A percentile compares a stretch with the other conserved stretches of the same genome.
These are phyloP conservation scores for Hymenoscyphus infarciens DNA, from an alignment of 2,329 filamentous ascomycete species.

Conservation along the genomic window DNA sequence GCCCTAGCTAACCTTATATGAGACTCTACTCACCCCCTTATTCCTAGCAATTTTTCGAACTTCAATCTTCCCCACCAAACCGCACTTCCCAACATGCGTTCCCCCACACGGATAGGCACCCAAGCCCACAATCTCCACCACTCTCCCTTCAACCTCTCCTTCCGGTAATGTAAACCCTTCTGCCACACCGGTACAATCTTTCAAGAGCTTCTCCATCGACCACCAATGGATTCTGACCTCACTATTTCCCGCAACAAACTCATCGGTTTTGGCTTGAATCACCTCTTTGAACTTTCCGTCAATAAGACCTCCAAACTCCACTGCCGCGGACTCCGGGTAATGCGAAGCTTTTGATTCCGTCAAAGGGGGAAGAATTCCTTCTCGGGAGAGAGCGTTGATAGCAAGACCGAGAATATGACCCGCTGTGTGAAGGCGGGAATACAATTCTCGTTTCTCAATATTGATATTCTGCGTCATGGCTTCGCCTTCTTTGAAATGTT, in stretches of 20 bases:
- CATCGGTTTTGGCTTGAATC: slow-evolving; percentile 60
- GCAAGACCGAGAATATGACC: slow-evolving; percentile 70
- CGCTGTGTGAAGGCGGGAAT: slow-evolving; percentile 69
- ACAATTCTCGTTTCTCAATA: slow-evolving; percentile 54
- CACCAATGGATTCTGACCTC: slow-evolving; percentile 64
- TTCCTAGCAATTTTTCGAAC: slow-evolving; percentile 65
- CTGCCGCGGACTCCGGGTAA: slow-evolving; percentile 62
- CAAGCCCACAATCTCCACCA: slow-evolving; percentile 65
- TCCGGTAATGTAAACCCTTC: slow-evolving; percentile 48
- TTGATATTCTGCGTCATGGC: slow-evolving; percentile 57
- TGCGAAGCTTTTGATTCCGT: slow-evolving; percentile 70
- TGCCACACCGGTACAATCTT: slow-evolving; percentile 47
- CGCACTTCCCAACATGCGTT: slow-evolving; percentile 64
- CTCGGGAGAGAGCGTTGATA: slow-evolving; percentile 49
- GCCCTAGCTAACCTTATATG: slow-evolving; percentile 6
- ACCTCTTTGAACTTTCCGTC: slow-evolving; percentile 57
- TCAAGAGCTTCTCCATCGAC: slow-evolving; percentile 45
- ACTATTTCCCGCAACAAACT: slow-evolving; percentile 52
- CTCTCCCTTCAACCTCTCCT: slow-evolving; percentile 52
- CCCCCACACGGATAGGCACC: slow-evolving; percentile 73
- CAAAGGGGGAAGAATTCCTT: slow-evolving; percentile 49
- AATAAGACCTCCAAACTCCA: slow-evolving; percentile 66
- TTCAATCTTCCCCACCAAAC: slow-evolving; percentile 47
- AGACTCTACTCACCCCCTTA: slow-evolving; percentile 60
- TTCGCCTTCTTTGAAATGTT: slow-evolving; percentile 42